Conservation (phyloP, 139 green algal genomes). For the Auxenochlorella pyrenoidosa region DNA sequence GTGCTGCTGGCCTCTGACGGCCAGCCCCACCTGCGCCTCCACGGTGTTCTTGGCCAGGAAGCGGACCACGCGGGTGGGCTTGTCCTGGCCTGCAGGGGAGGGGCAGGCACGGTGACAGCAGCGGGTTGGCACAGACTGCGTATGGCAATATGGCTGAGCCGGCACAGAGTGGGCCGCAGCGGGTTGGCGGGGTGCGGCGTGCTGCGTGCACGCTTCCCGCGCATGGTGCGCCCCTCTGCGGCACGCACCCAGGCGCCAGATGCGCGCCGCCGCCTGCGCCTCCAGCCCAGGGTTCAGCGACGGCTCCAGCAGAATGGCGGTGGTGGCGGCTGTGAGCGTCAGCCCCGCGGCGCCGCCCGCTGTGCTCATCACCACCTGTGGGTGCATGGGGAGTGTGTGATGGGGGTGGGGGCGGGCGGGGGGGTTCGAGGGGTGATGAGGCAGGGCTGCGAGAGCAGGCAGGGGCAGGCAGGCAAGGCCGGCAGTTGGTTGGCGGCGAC, state of each 20-base stretch:
- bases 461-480: neutral
- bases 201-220: neutral
- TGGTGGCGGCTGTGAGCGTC: constrained; percentile 62
- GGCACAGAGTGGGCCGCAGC: neutral
- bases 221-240: neutral
- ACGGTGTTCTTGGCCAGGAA: constrained; percentile 48
- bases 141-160: neutral
- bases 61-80: constrained; percentile 59
- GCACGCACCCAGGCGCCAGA: constrained; percentile 60
- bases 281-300: constrained; percentile 61
- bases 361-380: constrained; percentile 42
- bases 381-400: no score
- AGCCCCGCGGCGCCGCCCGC: constrained; percentile 59
- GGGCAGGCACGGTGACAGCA: no score
- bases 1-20: no score
- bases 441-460: neutral
- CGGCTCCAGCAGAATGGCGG: constrained; percentile 69
- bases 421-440: neutral
- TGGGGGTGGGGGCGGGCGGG: no score
- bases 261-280: constrained; percentile 66
- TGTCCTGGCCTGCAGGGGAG: constrained; percentile 53
- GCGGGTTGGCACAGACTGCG: neutral
- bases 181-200: no score
- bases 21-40: constrained; percentile 38
- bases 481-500: no score